These are phyloP conservation scores for Alternaria arbusti DNA, from an alignment of 2,329 filamentous ascomycete genomes.

Conservation along the genomic window DNA sequence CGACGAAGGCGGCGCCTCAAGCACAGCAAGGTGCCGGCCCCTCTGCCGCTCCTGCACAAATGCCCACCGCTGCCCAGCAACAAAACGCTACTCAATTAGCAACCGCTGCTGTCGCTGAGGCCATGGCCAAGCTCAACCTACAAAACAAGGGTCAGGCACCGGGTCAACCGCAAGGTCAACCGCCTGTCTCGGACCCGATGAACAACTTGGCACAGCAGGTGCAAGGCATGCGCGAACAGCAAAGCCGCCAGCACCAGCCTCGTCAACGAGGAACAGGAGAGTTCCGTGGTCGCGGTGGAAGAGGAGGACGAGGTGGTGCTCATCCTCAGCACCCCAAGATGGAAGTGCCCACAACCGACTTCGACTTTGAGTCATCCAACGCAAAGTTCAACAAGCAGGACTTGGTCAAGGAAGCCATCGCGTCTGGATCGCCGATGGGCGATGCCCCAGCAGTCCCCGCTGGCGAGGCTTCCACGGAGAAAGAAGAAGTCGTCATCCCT, in stretches of 20 bases:
- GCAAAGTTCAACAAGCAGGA: slow-evolving; percentile 90
- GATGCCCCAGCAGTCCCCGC: slow-evolving; percentile 48
- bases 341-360: slow-evolving; percentile 88
- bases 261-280: slow-evolving; percentile 55
- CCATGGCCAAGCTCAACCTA: slow-evolving; percentile 74
- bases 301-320: slow-evolving; percentile 52
- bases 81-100: slow-evolving; percentile 76
- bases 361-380: slow-evolving; percentile 86
- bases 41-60: slow-evolving; percentile 34
- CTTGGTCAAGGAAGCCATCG: slow-evolving; percentile 85
- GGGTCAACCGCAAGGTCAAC: slow-evolving; percentile 22
- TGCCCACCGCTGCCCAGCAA: slow-evolving; percentile 36
- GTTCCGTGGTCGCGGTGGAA: slow-evolving; percentile 55
- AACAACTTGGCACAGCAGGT: slow-evolving; percentile 78
- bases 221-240: slow-evolving; percentile 75
- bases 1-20: slow-evolving; percentile 46
- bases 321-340: slow-evolving; percentile 65
- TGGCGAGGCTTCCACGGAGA: slow-evolving; percentile 48
- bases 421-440: slow-evolving; percentile 71
- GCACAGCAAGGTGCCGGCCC: slow-evolving; percentile 31
- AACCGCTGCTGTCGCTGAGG: slow-evolving; percentile 77
- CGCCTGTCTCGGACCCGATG: slow-evolving; percentile 53
- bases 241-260: slow-evolving; percentile 56
- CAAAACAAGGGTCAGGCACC: slow-evolving; percentile 30
- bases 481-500: slow-evolving; percentile 56